A percentile compares a stretch with the other conserved stretches of the same genome.
These are phyloP conservation scores for Berkeleyomyces basicola DNA, from an alignment of 2,329 filamentous ascomycete genomes.

Conservation along the genomic window DNA sequence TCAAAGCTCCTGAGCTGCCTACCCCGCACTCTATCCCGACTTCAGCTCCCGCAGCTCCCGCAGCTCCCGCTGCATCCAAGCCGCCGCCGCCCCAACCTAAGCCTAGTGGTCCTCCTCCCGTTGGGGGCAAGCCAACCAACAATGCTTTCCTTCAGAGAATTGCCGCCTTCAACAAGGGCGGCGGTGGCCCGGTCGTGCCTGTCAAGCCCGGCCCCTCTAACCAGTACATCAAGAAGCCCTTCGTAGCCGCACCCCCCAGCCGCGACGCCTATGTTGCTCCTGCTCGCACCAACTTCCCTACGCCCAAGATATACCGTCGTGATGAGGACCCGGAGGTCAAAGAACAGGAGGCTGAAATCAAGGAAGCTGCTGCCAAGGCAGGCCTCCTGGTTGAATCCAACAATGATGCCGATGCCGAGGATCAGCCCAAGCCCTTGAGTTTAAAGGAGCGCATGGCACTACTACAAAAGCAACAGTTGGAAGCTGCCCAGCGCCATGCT, in stretches of 20 bases:
- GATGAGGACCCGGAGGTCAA: slow-evolving; percentile 69
- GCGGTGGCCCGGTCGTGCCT: slow-evolving; percentile 72
- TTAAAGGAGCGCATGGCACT: slow-evolving; percentile 91
- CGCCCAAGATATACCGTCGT: slow-evolving; percentile 62
- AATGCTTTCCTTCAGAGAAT: slow-evolving; percentile 90
- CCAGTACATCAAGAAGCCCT: slow-evolving; percentile 89
- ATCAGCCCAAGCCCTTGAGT: slow-evolving; percentile 79
- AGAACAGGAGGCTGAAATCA: slow-evolving; percentile 47
- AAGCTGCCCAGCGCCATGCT: slow-evolving; percentile 69
- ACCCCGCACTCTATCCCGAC: slow-evolving; percentile 24
- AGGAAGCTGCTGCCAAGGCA: slow-evolving; percentile 51
- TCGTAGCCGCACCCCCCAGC: slow-evolving; percentile 86
- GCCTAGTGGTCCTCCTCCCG: slow-evolving; percentile 45
- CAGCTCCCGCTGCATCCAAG: slow-evolving; percentile 22
- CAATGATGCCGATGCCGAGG: slow-evolving; percentile 45
- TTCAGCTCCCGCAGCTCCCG: slow-evolving; percentile 21
- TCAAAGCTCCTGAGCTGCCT: slow-evolving; percentile 17
- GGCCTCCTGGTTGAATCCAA: slow-evolving; percentile 36
- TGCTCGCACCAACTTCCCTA: slow-evolving; percentile 44
- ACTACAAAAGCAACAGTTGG: slow-evolving; percentile 82
- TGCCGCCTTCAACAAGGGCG: slow-evolving; percentile 86
- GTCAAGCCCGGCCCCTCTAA: slow-evolving; percentile 62
- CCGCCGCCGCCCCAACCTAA: slow-evolving; percentile 20
- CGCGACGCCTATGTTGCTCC: slow-evolving; percentile 80
- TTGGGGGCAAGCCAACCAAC: slow-evolving; percentile 52